Evolutionary conservation across 2,329 filamentous ascomycete species (phyloP), one percentile per base, ranked within the genome.

Genomic region (Ampelomyces quisqualis): DNA sequence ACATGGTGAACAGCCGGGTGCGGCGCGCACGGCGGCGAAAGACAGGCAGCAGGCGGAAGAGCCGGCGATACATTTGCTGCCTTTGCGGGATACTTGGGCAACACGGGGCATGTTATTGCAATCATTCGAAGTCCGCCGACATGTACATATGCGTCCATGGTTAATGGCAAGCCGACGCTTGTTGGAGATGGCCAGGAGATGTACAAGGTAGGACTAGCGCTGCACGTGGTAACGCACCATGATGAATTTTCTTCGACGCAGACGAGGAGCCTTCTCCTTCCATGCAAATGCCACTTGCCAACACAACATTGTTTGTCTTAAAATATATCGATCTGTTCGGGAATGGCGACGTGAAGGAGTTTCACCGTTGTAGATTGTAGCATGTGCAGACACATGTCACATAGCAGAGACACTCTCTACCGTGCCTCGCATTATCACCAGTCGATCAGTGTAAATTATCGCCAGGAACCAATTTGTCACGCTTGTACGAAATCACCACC

Each of bases 391-490:
- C n/a, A n/a, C n/a, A n/a, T n/a, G n/a, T n/a, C n/a, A n/a, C n/a
- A n/a, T n/a, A n/a, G n/a, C n/a, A n/a, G n/a, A n/a, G n/a, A n/a
- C n/a, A n/a, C n/a, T n/a, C n/a, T n/a, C n/a, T n/a, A n/a, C n/a
- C n/a, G n/a, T n/a, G 22, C n/a, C 9, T 24, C 22, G n/a, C 9
- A 24, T 24, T n/a, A 24, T n/a, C 14, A 30, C 27, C 13, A 17
- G 14, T 13, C 23, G 8, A 3, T 11, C 9, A 30, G 18, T 15
- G 7, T 30, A 15, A 4, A 17, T 20, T 13, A 6, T 22, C 4
- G 14, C 3, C 51, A 56, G 64, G 64, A 66, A 67, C 62, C 59
- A 67, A 66, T 62, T 67, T 67, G 64, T 67, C 64, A 66, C 64
- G 64, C 64, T 60, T 66, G 49, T 57, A 51, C 63, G 63, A 66